Conservation (phyloP, 2,329 filamentous ascomycete species). For the Sclerotinia trifoliorum region DNA sequence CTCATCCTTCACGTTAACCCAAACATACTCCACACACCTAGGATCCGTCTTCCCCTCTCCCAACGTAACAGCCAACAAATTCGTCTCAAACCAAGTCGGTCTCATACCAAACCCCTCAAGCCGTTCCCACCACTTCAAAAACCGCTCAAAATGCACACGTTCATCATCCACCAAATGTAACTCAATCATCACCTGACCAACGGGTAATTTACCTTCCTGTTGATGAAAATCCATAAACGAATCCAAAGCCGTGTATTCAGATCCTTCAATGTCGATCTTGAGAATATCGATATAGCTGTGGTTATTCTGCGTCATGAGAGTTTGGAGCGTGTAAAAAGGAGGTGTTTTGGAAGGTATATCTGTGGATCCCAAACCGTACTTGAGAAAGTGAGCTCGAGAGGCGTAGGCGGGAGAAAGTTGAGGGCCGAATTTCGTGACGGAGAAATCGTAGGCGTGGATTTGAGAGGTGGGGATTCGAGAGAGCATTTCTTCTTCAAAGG, state of each 20-base stretch:
- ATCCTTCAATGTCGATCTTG: slow-evolving; percentile 45
- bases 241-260: slow-evolving; percentile 41
- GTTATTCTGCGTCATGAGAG: slow-evolving; percentile 43
- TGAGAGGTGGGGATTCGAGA: slow-evolving; percentile 41
- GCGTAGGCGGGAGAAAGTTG: slow-evolving; percentile 25
- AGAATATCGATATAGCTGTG: slow-evolving; percentile 45
- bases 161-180: slow-evolving; percentile 35
- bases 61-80: slow-evolving; percentile 36
- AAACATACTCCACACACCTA: slow-evolving; percentile 38
- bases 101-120: slow-evolving; percentile 38
- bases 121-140: slow-evolving; percentile 38
- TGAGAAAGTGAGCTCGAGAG: slow-evolving; percentile 40
- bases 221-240: slow-evolving; percentile 34
- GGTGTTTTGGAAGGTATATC: slow-evolving; percentile 37
- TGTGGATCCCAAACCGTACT: slow-evolving; percentile 39
- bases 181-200: slow-evolving; percentile 37
- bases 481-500: slow-evolving; percentile 44
- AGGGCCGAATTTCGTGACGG: slow-evolving; percentile 40
- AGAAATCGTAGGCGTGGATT: slow-evolving; percentile 45
- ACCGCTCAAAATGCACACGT: slow-evolving; percentile 31
- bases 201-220: slow-evolving; percentile 25
- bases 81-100: slow-evolving; percentile 37
- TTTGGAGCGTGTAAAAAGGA: slow-evolving; percentile 42
- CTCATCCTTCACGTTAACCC: slow-evolving; percentile 34
- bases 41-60: slow-evolving; percentile 32